Evolutionary conservation across 2,329 filamentous ascomycete species (phyloP).

Genomic region (Parafenestella ontariensis): DNA sequence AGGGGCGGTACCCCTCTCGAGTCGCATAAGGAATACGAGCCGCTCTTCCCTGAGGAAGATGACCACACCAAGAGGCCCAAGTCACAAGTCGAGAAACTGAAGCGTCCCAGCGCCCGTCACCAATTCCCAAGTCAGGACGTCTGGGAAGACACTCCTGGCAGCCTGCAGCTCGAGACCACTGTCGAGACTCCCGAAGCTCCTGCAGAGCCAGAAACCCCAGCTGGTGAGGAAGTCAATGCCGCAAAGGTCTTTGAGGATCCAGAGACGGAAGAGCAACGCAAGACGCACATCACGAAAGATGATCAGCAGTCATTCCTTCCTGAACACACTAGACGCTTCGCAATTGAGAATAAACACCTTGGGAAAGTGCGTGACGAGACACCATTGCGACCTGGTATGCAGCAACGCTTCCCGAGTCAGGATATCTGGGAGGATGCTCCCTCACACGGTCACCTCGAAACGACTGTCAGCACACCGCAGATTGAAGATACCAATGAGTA

Average conservation of each 20-base stretch:
- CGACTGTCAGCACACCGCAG: conserved; percentile 68
- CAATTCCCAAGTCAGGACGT: conserved; percentile 95
- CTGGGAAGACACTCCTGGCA: conserved; percentile 95
- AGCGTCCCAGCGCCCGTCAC: conserved; percentile 58
- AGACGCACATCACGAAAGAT: conserved; percentile 52
- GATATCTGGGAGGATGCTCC: conserved; percentile 96
- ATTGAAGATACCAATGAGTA: conserved; percentile 56
- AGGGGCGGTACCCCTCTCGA: conserved; percentile 73
- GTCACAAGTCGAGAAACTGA: conserved; percentile 63
- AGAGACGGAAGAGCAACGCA: conserved; percentile 59
- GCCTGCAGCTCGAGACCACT: conserved; percentile 76
- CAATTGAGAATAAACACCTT: conserved; percentile 61
- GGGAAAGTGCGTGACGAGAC: conserved; percentile 58
- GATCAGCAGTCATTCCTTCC: conserved; percentile 53
- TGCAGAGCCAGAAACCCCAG: conserved; percentile 53
- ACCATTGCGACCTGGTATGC: conserved; percentile 58
- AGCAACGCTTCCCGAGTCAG: conserved; percentile 83
- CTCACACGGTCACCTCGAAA: conserved; percentile 79
- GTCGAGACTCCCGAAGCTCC: conserved; percentile 80
- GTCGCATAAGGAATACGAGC: conserved; percentile 93
- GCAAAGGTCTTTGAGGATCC: conserved; percentile 54
- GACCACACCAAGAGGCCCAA: conserved; percentile 64
- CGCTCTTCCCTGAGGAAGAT: conserved; percentile 80
- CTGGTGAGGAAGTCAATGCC: conserved; percentile 40
- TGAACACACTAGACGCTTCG: conserved; percentile 62